Conservation (phyloP, 2,329 filamentous ascomycete genomes). For the Penicillium sp. region DNA sequence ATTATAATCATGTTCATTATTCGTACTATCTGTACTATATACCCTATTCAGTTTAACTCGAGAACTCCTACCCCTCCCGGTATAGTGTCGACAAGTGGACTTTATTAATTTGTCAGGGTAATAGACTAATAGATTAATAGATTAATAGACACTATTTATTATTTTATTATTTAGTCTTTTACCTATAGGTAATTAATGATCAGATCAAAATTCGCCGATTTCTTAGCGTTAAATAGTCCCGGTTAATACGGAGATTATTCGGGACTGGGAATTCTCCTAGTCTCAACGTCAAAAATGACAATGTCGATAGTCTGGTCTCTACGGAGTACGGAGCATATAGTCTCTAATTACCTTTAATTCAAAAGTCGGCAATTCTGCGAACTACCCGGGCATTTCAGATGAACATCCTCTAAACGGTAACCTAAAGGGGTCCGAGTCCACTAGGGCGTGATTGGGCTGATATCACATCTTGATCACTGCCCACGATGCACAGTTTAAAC, state of each 20-base stretch:
- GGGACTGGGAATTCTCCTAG: slow-evolving; percentile 6
- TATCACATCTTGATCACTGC: slow-evolving; percentile 3
- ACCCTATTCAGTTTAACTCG: not conserved
- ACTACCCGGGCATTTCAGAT: not conserved
- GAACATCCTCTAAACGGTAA: not conserved
- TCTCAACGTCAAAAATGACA: not conserved
- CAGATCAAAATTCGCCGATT: slow-evolving; percentile 1
- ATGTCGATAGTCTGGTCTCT: not conserved
- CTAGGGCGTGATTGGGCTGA: slow-evolving; percentile 4
- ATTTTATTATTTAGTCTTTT: not conserved
- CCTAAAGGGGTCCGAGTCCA: not conserved
- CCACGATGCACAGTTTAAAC: slow-evolving; percentile 2
- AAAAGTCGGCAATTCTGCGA: not conserved
- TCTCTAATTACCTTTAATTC: not conserved
- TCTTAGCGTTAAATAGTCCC: slow-evolving; percentile 2
- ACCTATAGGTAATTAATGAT: not conserved
- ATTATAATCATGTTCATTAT: not conserved
- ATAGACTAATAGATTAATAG: not conserved
- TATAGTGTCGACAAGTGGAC: not conserved
- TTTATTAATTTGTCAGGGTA: not conserved
- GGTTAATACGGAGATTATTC: slow-evolving; percentile 6
- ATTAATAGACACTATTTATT: too few relatives aligned
- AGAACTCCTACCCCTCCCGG: slow-evolving; percentile 2
- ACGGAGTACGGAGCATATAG: not conserved
- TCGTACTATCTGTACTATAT: not conserved